phyloP scores from a whole-genome alignment of 1,139 yeast genomes.

The Groenewaldozyma sp. region DNA sequence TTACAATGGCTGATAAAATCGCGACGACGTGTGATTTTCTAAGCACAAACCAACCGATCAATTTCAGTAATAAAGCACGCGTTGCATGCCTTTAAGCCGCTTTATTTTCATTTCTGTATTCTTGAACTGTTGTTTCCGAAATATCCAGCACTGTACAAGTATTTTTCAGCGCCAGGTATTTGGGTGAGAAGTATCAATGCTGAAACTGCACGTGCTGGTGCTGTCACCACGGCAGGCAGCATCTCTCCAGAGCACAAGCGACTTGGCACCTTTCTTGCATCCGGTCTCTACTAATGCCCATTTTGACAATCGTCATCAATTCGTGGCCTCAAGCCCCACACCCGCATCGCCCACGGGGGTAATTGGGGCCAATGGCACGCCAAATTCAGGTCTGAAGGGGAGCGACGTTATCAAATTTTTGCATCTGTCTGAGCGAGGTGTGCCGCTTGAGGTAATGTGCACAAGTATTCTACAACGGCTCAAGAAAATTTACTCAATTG shows the following conservation, averaged over 20 bases:
- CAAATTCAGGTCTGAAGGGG: not conserved
- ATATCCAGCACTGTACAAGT: too few relatives aligned
- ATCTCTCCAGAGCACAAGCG: not conserved
- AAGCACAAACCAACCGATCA: too few relatives aligned
- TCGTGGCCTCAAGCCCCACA: constrained; percentile 2
- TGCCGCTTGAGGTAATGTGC: constrained; percentile 40
- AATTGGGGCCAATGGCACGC: not conserved
- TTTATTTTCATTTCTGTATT: too few relatives aligned
- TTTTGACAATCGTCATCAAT: not conserved
- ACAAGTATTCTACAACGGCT: constrained; percentile 45
- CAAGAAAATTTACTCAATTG: constrained; percentile 54
- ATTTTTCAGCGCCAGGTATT: too few relatives aligned
- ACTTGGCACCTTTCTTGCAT: not conserved
- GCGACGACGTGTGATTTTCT: too few relatives aligned
- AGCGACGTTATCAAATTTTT: constrained; percentile 38
- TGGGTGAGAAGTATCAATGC: too few relatives aligned
- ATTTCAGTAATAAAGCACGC: too few relatives aligned
- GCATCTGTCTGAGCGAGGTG: constrained; percentile 45
- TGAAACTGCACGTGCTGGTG: not conserved
- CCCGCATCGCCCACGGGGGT: not conserved
- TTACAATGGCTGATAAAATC: too few relatives aligned
- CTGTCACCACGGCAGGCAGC: not conserved
- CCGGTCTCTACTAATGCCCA: too few relatives aligned
- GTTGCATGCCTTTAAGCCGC: too few relatives aligned
- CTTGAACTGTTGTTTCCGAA: too few relatives aligned